Percentiles rank a stretch among this genome's conserved stretches.
Evolutionary conservation across 2,329 filamentous ascomycete genomes (phyloP).

Genomic region (Botrytis galanthina): DNA sequence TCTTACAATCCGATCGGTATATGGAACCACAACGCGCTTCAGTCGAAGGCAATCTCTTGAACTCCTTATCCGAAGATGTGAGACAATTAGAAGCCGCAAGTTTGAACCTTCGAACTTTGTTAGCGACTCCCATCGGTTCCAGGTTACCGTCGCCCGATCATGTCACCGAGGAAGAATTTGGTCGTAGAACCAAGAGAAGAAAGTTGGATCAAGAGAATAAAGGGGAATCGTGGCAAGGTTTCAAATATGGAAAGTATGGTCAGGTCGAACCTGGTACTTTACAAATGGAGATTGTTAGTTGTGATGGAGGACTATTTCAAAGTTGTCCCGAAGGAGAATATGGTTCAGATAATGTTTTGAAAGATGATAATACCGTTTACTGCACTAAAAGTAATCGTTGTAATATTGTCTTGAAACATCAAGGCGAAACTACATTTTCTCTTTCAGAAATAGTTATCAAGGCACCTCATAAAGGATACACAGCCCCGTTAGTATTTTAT

Average conservation of each 20-base stretch:
- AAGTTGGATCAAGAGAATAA: slow-evolving; percentile 66
- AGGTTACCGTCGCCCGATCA: slow-evolving; percentile 29
- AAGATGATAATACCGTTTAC: slow-evolving; percentile 80
- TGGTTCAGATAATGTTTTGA: slow-evolving; percentile 76
- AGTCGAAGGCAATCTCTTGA: slow-evolving; percentile 10
- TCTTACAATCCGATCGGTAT: slow-evolving; percentile 33
- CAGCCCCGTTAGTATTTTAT: slow-evolving; percentile 68
- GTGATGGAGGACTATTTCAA: slow-evolving; percentile 73
- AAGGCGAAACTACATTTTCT: slow-evolving; percentile 75
- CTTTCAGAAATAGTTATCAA: slow-evolving; percentile 86
- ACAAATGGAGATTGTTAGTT: slow-evolving; percentile 84
- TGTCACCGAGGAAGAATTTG: slow-evolving; percentile 43
- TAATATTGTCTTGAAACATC: slow-evolving; percentile 81
- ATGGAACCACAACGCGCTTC: slow-evolving; percentile 34
- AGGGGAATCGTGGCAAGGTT: slow-evolving; percentile 50
- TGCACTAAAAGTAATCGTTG: slow-evolving; percentile 85
- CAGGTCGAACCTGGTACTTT: slow-evolving; percentile 81
- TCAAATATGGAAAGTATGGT: slow-evolving; percentile 81
- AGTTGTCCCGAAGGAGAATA: slow-evolving; percentile 51
- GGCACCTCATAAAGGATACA: slow-evolving; percentile 76
- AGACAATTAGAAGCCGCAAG: slow-evolving; percentile 34
- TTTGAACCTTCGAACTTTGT: slow-evolving; percentile 28
- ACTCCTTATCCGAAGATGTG: slow-evolving; percentile 28
- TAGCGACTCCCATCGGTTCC: slow-evolving; percentile 32
- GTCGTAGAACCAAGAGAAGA: slow-evolving; percentile 62